Base-by-base conservation (phyloP, 192 early-diverging fungal species). In the Globomyces pollinis-pini region DNA sequence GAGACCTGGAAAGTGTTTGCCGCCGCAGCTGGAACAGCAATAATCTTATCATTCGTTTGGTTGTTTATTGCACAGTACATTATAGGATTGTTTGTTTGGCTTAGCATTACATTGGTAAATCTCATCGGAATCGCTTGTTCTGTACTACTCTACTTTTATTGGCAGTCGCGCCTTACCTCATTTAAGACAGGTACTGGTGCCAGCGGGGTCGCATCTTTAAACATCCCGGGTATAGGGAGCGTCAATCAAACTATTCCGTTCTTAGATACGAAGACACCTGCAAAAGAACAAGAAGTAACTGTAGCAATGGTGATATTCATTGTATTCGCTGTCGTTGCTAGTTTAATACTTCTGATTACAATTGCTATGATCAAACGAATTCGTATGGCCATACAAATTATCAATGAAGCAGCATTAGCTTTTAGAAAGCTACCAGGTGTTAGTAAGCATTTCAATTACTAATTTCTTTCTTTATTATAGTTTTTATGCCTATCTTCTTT, bases 301-400 rank as follows among this genome's bases (percentile, higher is more conserved):
- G 21, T n/a, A 23, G 32, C 33, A 9, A 33, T 72, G 29, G 59
- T n/a, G 0, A 21, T 34, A 7, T 63, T 68, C 50, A 43, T 64
- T 23, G 43, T 60, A n/a, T 15, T 57, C 15, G 75, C 60, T 1
- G 56, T 71, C 13, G 60, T 78, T 42, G 65, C 67, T 1, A 31
- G 68, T 2, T 38, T 78, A 15, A 24, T 77, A 18, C 44, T 75
- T 18, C 12, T 79, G 11, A 35, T 83, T 34, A 75, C 76, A 2
- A 62, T 80, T n/a, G 71, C 64, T 36, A 53, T 79, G 71, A 29
- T 41, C 28, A 70, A 71, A n/a, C 63, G 79, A 15, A 77, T 83
- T 45, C 36, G 67, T 3, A 75, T 83, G 42, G 80, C 80, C 1
- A 62, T 73, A 16, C 50, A 67, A 44, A 69, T 83, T 54, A 65